Evolutionary conservation across 2,329 filamentous ascomycete species (phyloP).

Genomic region (Pseudocercospora fuligena): DNA sequence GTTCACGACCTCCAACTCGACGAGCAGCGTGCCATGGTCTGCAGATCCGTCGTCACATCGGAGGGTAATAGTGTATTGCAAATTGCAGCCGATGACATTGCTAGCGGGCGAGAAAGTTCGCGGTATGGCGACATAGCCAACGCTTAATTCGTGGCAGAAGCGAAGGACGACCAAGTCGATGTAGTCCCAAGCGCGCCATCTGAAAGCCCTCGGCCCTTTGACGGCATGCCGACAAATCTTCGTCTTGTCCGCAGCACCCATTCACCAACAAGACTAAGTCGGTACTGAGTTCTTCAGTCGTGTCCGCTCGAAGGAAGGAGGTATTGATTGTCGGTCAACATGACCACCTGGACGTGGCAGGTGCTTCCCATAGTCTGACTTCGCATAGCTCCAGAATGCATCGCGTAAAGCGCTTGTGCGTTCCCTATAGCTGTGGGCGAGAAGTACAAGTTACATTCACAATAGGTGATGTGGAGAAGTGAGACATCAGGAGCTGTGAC

Average conservation of each 20-base stretch:
- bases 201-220: not conserved
- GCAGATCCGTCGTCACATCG: slow-evolving; percentile 1
- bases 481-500: not conserved
- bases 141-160: not conserved
- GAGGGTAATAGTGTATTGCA: not conserved
- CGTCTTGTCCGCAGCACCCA: not conserved
- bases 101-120: not conserved
- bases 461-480: not conserved
- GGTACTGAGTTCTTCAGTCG: not conserved
- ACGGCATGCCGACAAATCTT: slow-evolving; percentile 6
- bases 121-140: not conserved
- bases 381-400: not conserved
- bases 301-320: not conserved
- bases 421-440: not conserved
- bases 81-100: not conserved
- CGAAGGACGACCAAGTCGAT: not conserved
- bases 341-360: not conserved
- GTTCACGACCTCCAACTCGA: not conserved
- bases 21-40: not conserved
- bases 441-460: not conserved
- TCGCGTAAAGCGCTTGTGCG: slow-evolving; percentile 1
- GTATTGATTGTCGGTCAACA: not conserved
- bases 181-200: not conserved
- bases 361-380: not conserved
- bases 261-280: not conserved